These are phyloP conservation scores for Cadophora gregata DNA, from an alignment of 2,329 filamentous ascomycete genomes.

Conservation along the genomic window DNA sequence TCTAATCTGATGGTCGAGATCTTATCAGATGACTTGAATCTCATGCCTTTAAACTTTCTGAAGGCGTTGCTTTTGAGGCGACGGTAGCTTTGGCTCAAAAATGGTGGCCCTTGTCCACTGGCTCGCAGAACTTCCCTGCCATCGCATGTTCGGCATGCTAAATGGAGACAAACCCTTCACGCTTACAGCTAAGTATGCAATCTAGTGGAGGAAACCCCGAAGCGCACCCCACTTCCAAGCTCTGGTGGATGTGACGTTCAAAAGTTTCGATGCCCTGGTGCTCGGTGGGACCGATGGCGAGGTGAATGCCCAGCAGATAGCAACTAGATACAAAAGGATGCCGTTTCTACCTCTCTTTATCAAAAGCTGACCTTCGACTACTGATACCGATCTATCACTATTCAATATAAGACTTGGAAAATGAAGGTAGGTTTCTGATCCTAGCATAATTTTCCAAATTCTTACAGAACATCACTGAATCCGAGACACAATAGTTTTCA, in stretches of 20 bases:
- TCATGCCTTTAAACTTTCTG: too few species aligned
- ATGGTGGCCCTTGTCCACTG: neutral
- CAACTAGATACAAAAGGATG: neutral
- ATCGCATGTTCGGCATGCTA: neutral
- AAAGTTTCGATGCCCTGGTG: neutral
- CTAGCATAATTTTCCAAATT: too few species aligned
- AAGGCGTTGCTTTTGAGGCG: too few species aligned
- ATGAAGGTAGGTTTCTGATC: neutral
- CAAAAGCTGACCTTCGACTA: neutral
- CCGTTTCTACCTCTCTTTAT: neutral
- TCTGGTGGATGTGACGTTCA: neutral
- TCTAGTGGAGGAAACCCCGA: neutral
- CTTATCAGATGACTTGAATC: neutral
- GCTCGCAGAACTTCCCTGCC: neutral
- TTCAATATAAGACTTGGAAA: neutral
- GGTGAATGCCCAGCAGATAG: neutral
- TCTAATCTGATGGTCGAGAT: neutral
- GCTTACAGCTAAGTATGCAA: neutral
- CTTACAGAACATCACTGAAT: neutral
- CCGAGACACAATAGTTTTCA: conserved; percentile 6
- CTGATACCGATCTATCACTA: neutral
- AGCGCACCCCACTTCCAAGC: neutral
- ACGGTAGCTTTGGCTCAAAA: too few species aligned
- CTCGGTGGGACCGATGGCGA: neutral
- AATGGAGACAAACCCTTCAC: neutral